Base-by-base conservation (phyloP, 495 filamentous ascomycete species). In the Cryomyces minteri region DNA sequence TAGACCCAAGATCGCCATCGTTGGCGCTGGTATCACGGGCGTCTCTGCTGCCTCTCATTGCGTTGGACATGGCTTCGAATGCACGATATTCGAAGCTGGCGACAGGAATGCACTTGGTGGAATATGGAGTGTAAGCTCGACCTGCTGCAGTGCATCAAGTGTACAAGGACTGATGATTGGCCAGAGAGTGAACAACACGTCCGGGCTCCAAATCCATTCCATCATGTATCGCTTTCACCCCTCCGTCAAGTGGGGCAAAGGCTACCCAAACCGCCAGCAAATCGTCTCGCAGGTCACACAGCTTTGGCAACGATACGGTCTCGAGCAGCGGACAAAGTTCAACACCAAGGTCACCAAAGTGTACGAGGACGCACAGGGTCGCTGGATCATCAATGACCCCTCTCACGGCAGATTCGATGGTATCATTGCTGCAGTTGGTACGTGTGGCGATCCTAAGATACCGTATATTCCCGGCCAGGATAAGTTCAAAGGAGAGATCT, bases 191-290 rank as follows among this genome's bases (percentile, higher is more conserved):
- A 88, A 88, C 66, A 82, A 80, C 47, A 88, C 84, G 7, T 85
- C 81, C 1, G 70, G 79, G 38, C 71, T 90, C 0, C 84, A 90
- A 51, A 84, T 90, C 34, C 81, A 90, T 57, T 82, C 77, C 38
- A 62, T 87, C 47, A 88, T 90, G 84, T 90, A 88, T 60, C 74
- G 85, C 31, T 93, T 90, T 59, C 82, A 87, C 48, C 85, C 84
- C 0, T 82, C 80, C 0, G 73, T 92, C 3, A 64, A 67, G 43
- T 90, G 82, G 73, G 62, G 67, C n/a, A 61, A 62, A 10, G 80
- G 81, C 39, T 90, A 92, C 55, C 85, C 85, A 0, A 69, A 77
- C 41, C 76, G 81, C 32, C 58, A 76, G 46, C 74, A 83, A 50
- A 88, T 92, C 50, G 66, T 84, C 32, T 67, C 69, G 11, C 74